Conservation (phyloP, 73 alveolate genomes). For the Blepharisma stoltei region DNA sequence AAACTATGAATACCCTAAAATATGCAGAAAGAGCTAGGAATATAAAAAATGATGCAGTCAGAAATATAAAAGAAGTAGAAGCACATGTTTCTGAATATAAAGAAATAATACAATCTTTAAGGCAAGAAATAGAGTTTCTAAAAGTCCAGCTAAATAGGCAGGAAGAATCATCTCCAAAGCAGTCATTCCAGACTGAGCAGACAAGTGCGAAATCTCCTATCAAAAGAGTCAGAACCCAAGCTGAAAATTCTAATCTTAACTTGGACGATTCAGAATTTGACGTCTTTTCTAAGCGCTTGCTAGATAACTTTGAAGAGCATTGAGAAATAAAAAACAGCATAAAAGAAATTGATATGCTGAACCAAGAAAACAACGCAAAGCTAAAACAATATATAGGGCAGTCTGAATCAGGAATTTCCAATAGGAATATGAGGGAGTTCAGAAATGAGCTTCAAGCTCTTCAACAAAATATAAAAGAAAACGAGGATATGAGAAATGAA, state of each 20-base stretch:
- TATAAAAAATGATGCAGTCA: constrained; percentile 74
- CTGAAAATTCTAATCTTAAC: neutral
- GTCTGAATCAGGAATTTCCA: neutral
- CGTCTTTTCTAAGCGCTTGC: neutral
- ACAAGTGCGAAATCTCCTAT: neutral
- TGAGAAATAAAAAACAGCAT: constrained; percentile 36
- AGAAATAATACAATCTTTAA: constrained; percentile 69
- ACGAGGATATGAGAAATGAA: constrained; percentile 29
- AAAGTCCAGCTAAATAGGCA: constrained; percentile 50
- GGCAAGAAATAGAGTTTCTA: constrained; percentile 67
- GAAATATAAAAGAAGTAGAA: constrained; percentile 72
- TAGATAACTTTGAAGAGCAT: constrained; percentile 32
- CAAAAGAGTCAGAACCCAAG: neutral
- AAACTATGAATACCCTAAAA: constrained; percentile 87
- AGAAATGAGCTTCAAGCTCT: neutral
- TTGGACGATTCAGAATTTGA: neutral
- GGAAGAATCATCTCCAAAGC: neutral
- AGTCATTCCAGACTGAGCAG: neutral
- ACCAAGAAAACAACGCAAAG: constrained; percentile 26
- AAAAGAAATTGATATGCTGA: constrained; percentile 27
- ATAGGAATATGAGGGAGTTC: neutral
- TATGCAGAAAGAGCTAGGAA: constrained; percentile 93
- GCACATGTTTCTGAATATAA: constrained; percentile 69
- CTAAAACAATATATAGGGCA: neutral
- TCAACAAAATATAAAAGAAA: constrained; percentile 34